Conservation (phyloP, 2,329 filamentous ascomycete genomes). For the Neonectria neomacrospora region DNA sequence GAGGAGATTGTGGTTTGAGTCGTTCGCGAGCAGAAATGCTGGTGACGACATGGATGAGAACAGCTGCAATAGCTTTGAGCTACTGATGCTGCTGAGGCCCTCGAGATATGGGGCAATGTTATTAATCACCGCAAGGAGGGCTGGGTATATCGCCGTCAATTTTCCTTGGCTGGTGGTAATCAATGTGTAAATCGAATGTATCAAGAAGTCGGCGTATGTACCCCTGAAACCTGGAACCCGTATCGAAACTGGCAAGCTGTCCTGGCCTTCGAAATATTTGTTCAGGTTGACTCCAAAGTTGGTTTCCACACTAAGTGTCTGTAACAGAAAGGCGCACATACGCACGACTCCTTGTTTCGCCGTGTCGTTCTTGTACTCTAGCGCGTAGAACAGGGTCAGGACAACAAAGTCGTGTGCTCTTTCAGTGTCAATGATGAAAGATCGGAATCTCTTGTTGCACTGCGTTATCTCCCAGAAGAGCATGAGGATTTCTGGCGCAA, state of each 20-base stretch:
- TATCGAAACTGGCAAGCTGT: constrained; percentile 84
- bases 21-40: constrained; percentile 90
- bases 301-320: constrained; percentile 92
- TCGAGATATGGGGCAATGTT: constrained; percentile 90
- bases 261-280: constrained; percentile 87
- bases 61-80: constrained; percentile 85
- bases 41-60: constrained; percentile 94
- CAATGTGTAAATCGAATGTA: constrained; percentile 93
- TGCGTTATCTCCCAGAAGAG: constrained; percentile 97
- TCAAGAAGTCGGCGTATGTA: constrained; percentile 91
- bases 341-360: constrained; percentile 92
- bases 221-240: constrained; percentile 86
- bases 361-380: constrained; percentile 86
- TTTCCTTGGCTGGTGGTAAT: constrained; percentile 93
- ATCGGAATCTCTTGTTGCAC: constrained; percentile 96
- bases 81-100: constrained; percentile 77
- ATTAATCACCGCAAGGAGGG: constrained; percentile 89
- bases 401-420: constrained; percentile 93
- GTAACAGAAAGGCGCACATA: constrained; percentile 97
- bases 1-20: constrained; percentile 86
- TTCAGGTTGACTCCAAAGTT: constrained; percentile 93
- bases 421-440: constrained; percentile 96
- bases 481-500: constrained; percentile 95
- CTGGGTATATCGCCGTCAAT: constrained; percentile 90
- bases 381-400: constrained; percentile 89